Evolutionary conservation across 2,329 filamentous ascomycete species (phyloP).

Genomic region (Rhinocladiella similis): DNA sequence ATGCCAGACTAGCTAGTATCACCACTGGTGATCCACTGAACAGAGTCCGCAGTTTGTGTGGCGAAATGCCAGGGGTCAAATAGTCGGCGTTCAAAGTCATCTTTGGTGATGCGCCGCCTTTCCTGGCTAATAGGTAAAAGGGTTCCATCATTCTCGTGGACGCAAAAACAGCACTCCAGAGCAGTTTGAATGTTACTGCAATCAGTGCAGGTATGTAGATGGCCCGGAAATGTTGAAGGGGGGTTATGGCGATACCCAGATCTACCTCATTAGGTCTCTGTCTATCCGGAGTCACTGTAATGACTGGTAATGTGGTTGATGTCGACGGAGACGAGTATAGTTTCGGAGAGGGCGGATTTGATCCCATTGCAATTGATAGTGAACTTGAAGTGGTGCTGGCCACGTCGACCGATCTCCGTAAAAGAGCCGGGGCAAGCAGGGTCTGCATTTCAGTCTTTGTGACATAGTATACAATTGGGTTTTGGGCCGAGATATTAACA

Average conservation of each 20-base stretch:
- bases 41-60: neutral
- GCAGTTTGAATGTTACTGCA: conserved; percentile 10
- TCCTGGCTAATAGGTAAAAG: conserved; percentile 16
- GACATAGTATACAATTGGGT: too few species aligned
- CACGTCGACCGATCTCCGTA: neutral
- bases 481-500: too few species aligned
- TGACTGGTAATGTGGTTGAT: neutral
- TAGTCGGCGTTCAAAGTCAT: conserved; percentile 17
- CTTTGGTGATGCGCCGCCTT: conserved; percentile 15
- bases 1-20: conserved; percentile 4
- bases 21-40: conserved; percentile 14
- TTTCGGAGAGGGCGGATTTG: too few species aligned
- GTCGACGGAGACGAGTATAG: neutral
- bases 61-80: conserved; percentile 6
- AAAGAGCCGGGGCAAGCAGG: neutral
- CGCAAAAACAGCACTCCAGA: conserved; percentile 19
- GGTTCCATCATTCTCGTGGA: conserved; percentile 23
- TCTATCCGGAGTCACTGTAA: neutral
- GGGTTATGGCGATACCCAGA: conserved; percentile 1
- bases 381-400: neutral
- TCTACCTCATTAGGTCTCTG: conserved; percentile 6
- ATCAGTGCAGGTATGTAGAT: conserved; percentile 18
- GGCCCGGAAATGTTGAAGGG: conserved; percentile 15
- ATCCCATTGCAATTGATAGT: too few species aligned
- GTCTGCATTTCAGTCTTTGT: too few species aligned